phyloP scores from a whole-genome alignment of 2,329 filamentous ascomycete species.

The Claviceps digitariae region DNA sequence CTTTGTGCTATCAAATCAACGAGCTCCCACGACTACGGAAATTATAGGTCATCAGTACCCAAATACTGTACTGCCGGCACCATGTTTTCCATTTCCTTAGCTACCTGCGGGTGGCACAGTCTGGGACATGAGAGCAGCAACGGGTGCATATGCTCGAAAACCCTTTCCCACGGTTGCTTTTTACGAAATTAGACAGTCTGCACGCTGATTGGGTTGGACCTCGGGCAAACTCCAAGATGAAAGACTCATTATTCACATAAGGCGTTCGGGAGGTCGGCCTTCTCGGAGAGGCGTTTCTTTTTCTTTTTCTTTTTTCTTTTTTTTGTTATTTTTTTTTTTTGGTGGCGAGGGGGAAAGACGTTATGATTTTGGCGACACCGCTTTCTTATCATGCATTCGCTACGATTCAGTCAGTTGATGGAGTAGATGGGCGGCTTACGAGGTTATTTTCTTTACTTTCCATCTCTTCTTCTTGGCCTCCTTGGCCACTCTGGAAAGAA shows the following conservation, averaged over 20 bases:
- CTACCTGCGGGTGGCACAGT: not conserved
- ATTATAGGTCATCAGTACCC: slow-evolving; percentile 7
- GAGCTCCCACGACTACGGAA: slow-evolving; percentile 15
- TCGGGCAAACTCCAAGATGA: not conserved
- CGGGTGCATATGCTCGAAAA: not conserved
- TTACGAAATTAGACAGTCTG: not conserved
- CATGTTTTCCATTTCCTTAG: not conserved
- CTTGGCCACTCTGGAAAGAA: not conserved
- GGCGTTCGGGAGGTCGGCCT: slow-evolving; percentile 2
- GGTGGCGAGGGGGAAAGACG: not conserved
- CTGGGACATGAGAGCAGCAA: not conserved
- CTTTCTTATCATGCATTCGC: slow-evolving; percentile 1
- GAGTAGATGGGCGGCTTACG: not conserved
- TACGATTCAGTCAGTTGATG: not conserved
- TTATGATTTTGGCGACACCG: not conserved
- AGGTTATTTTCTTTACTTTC: not conserved
- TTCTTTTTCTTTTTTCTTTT: no score
- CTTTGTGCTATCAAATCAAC: slow-evolving; percentile 23
- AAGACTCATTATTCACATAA: not conserved
- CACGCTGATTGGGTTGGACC: not conserved
- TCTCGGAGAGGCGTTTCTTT: slow-evolving; percentile 1
- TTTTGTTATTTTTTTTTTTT: no score
- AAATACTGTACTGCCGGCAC: not conserved
- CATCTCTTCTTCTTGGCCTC: not conserved
- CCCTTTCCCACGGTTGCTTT: not conserved